Conservation (phyloP, 306 rosid species). For the Trifolium repens region DNA sequence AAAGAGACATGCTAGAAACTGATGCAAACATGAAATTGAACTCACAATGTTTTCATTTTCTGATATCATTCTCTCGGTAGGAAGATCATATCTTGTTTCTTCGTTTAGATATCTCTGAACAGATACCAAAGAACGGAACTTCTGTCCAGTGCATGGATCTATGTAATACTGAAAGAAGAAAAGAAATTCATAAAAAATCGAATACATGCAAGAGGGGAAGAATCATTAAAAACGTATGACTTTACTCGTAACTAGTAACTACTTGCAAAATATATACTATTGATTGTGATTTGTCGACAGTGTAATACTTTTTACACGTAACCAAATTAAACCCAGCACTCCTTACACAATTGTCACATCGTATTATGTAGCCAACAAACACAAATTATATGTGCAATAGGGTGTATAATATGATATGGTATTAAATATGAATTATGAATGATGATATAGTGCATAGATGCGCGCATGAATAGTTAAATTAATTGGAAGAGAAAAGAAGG, state of each 20-base stretch:
- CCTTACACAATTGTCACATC: neutral
- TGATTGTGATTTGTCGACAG: too few species aligned
- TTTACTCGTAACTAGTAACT: too few species aligned
- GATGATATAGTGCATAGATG: neutral
- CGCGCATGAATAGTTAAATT: neutral
- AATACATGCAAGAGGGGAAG: slow-evolving; percentile 4
- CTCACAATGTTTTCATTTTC: slow-evolving; percentile 48
- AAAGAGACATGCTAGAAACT: slow-evolving; percentile 17
- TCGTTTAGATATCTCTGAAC: slow-evolving; percentile 57
- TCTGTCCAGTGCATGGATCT: slow-evolving; percentile 56
- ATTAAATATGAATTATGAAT: too few species aligned
- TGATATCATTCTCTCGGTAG: slow-evolving; percentile 28
- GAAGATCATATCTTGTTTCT: slow-evolving; percentile 15
- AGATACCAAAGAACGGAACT: slow-evolving; percentile 63
- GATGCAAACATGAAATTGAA: slow-evolving; percentile 11
- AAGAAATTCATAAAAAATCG: neutral
- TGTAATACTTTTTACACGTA: too few species aligned
- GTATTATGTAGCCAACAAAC: neutral
- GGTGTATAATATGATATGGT: neutral
- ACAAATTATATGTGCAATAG: neutral
- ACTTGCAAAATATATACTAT: too few species aligned
- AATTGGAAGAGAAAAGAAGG: neutral
- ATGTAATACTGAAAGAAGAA: slow-evolving; percentile 56
- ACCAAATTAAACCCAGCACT: neutral
- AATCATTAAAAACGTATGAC: neutral